Evolutionary conservation across 805 yeast species (phyloP).

Genomic region (Saccharomycopsis fibuligera): DNA sequence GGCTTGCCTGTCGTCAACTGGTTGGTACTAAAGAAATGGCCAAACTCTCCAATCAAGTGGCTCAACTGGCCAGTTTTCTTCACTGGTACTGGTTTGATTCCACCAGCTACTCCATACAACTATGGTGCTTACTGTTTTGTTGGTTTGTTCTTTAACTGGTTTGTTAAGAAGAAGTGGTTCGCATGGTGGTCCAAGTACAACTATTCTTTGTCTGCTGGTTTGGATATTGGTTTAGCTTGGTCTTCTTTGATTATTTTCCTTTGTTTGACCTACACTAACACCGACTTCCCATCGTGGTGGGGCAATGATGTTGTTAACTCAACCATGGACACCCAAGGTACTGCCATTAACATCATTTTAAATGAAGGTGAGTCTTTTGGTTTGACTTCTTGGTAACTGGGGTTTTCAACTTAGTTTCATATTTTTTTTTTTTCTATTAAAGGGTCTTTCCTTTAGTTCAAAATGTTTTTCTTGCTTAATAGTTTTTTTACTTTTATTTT

Average conservation of each 20-base stretch:
- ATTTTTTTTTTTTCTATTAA: neutral
- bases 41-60: constrained; percentile 35
- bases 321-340: constrained; percentile 33
- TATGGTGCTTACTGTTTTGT: constrained; percentile 49
- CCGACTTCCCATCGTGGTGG: constrained; percentile 53
- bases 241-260: constrained; percentile 54
- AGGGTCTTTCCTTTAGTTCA: no score
- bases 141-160: constrained; percentile 52
- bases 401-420: neutral
- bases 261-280: constrained; percentile 38
- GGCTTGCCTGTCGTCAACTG: constrained; percentile 37
- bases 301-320: constrained; percentile 45
- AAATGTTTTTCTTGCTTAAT: neutral
- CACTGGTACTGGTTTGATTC: constrained; percentile 45
- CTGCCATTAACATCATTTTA: constrained; percentile 29
- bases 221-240: constrained; percentile 63
- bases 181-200: constrained; percentile 77
- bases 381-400: constrained; percentile 36
- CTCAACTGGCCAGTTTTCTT: constrained; percentile 63
- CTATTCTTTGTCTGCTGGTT: constrained; percentile 57
- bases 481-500: neutral
- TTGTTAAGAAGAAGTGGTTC: constrained; percentile 47
- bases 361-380: constrained; percentile 42
- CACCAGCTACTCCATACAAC: constrained; percentile 66
- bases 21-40: constrained; percentile 32